Conservation (phyloP, 1,139 yeast species). For the Hanseniaspora sp. region DNA sequence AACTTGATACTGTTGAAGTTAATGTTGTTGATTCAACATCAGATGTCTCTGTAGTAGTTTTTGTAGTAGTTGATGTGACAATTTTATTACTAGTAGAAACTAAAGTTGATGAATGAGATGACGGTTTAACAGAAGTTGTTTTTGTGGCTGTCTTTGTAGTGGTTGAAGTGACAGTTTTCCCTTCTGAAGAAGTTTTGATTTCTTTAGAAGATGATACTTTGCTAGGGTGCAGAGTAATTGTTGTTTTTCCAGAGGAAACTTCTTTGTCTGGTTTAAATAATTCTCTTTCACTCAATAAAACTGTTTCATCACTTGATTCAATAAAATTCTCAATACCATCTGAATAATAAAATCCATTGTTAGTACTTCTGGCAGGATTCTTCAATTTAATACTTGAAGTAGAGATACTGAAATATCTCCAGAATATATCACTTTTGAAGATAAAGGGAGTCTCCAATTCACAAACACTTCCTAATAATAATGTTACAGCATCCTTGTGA, state of each 20-base stretch:
- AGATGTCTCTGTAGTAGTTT: background rate
- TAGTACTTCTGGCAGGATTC: slow-evolving; percentile 38
- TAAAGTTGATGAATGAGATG: too few relatives aligned
- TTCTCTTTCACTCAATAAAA: too few relatives aligned
- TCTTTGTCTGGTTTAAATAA: too few relatives aligned
- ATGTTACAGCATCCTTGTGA: slow-evolving; percentile 40
- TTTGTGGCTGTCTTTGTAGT: background rate
- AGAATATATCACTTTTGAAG: slow-evolving; percentile 71
- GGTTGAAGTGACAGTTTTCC: background rate
- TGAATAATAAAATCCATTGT: slow-evolving; percentile 26
- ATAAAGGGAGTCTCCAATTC: slow-evolving; percentile 60
- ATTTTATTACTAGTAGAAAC: too few relatives aligned
- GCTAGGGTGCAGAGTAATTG: background rate
- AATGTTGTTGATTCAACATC: background rate
- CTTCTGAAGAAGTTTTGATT: background rate
- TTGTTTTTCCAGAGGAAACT: too few relatives aligned
- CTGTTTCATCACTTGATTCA: background rate
- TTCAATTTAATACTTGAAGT: slow-evolving; percentile 60
- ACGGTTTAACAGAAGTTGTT: background rate
- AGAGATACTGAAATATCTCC: slow-evolving; percentile 45
- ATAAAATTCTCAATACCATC: slow-evolving; percentile 9
- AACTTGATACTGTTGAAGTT: background rate
- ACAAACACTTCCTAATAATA: slow-evolving; percentile 60
- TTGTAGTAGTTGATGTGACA: background rate
- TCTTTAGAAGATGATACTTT: too few relatives aligned